Base-by-base conservation (phyloP, 2,329 filamentous ascomycete genomes). In the Colletotrichum incanum region DNA sequence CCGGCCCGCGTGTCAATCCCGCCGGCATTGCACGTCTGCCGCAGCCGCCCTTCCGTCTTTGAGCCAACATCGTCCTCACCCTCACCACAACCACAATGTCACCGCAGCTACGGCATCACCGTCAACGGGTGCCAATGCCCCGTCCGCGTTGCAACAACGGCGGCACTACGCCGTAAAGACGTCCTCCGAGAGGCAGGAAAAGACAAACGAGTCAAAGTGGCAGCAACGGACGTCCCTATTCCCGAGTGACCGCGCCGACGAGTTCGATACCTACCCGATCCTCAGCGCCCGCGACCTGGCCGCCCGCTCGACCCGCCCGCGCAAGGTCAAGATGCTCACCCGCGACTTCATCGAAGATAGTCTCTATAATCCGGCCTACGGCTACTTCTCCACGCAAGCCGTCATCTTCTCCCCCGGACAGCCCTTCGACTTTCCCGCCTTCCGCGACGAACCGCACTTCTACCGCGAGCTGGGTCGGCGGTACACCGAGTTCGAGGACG, bases 281-380 rank as follows among this genome's bases (percentile, higher is more conserved):
- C 93, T 99, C 60, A 97, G 95, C 11, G 90, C 94, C n/a, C 88
- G 93, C 75, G 92, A 94, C 73, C 85, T 99, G 76, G 91, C 92
- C 76, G 86, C 83, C 75, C 88, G 93, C 65, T 91, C 86, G 65
- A 92, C 97, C 79, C 87, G 96, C 78, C 96, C 96, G 55, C 90
- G 90, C 79, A 89, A 93, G 81, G 95, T 98, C 76, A 98, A 98
- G 89, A 99, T 99, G 96, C 85, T 98, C 79, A 93, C 97, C 80
- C 90, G 97, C 75, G 97, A 99, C 86, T 99, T 99, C 80, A 96
- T 99, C 79, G 96, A 99, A 82, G 95, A 98, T 84, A 96, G 94
- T 80, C 85, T 98, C 18, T 98, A 98, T 81, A 98, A 98, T 79
- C 95, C 95, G 0, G 88, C 94, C 76, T 98, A 98, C 80, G 95